These are phyloP conservation scores for Pleurotus giganteus DNA, from an alignment of 768 basidiomycete species.

Conservation along the genomic window DNA sequence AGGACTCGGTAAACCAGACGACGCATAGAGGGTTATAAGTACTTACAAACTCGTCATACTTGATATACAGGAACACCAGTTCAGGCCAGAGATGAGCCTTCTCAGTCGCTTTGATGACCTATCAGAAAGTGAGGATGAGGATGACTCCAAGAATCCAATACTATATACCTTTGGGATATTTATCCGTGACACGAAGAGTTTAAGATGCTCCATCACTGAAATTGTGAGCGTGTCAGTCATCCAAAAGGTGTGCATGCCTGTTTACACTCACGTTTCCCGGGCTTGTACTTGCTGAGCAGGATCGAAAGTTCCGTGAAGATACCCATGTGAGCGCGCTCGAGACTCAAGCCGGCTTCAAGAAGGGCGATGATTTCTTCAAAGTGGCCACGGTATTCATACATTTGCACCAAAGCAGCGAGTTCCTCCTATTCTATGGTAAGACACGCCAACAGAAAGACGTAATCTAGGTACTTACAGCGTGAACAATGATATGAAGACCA, in stretches of 20 bases:
- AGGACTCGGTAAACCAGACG: conserved; percentile 9
- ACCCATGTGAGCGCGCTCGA: conserved; percentile 98
- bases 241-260: not conserved
- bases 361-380: conserved; percentile 92
- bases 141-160: not conserved
- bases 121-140: not conserved
- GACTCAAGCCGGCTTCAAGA: conserved; percentile 91
- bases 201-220: conserved; percentile 97
- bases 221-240: conserved; percentile 4
- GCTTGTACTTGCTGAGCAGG: conserved; percentile 92
- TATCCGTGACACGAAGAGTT: conserved; percentile 92
- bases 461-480: conserved; percentile 50
- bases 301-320: conserved; percentile 96
- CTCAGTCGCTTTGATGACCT: conserved; percentile 94
- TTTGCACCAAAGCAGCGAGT: conserved; percentile 65
- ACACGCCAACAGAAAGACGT: conserved; percentile 13
- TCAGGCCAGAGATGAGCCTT: conserved; percentile 98
- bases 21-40: not conserved
- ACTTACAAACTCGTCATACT: conserved; percentile 92
- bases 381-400: conserved; percentile 89
- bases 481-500: conserved; percentile 96
- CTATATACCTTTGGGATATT: conserved; percentile 86
- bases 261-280: conserved; percentile 73
- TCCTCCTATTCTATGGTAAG: conserved; percentile 58
- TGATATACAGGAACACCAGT: conserved; percentile 97